Conservation (phyloP, 257 asterid genomes). For the Forsythia suspensa region DNA sequence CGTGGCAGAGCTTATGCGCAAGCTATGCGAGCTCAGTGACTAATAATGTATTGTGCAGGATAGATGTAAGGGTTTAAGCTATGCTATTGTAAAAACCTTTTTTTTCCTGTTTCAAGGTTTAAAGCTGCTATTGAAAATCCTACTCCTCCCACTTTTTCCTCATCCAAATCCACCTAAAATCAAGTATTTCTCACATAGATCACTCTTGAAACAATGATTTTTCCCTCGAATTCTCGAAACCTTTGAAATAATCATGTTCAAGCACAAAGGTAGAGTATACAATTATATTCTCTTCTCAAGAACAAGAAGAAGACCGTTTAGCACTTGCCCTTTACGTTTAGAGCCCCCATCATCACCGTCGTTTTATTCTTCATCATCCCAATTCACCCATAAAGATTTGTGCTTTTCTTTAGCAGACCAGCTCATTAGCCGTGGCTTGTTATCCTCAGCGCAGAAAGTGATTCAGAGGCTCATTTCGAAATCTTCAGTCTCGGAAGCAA, state of each 20-base stretch:
- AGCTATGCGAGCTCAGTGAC: no score
- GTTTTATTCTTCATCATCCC: constrained; percentile 19
- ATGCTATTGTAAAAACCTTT: no score
- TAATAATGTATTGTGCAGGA: no score
- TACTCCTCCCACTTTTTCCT: not conserved
- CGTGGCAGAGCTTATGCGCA: no score
- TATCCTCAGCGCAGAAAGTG: constrained; percentile 45
- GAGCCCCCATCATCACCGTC: constrained; percentile 35
- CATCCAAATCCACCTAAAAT: not conserved
- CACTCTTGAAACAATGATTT: not conserved
- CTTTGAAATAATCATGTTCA: constrained; percentile 31
- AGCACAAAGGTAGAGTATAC: constrained; percentile 16
- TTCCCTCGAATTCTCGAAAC: not conserved
- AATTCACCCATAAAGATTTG: constrained; percentile 25
- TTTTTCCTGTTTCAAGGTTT: no score
- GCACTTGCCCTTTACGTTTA: constrained; percentile 45
- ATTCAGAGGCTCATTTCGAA: constrained; percentile 44
- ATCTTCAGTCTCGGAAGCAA: constrained; percentile 39
- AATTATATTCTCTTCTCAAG: constrained; percentile 9
- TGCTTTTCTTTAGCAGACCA: constrained; percentile 45
- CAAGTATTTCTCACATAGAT: not conserved
- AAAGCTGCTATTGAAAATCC: no score
- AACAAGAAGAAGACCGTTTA: constrained; percentile 27
- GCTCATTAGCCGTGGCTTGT: constrained; percentile 46
- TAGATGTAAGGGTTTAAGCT: no score